phyloP scores from a whole-genome alignment of 2,329 filamentous ascomycete species.

The Fusarium temperatum region DNA sequence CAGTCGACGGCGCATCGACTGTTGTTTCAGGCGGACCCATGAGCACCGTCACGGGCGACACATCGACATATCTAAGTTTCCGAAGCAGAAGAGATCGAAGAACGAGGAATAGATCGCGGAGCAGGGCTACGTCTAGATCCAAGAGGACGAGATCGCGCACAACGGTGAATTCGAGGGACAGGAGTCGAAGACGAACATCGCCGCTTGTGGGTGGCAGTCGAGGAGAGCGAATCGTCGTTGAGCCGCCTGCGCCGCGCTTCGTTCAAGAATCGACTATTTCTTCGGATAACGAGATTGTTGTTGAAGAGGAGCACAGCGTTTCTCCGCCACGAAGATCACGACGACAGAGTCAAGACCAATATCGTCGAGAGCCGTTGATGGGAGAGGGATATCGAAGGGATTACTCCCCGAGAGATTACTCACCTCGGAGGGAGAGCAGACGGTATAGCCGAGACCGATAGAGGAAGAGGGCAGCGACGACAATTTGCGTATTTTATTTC shows the following conservation, averaged over 20 bases:
- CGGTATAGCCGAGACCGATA: constrained; percentile 32
- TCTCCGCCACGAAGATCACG: constrained; percentile 36
- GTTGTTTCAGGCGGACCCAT: constrained; percentile 23
- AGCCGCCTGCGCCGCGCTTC: constrained; percentile 44
- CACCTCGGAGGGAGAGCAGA: constrained; percentile 35
- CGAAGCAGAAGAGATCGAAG: constrained; percentile 31
- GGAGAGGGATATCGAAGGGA: constrained; percentile 32
- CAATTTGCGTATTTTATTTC: constrained; percentile 7
- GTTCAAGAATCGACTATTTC: constrained; percentile 38
- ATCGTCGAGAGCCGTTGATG: constrained; percentile 38
- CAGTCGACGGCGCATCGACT: constrained; percentile 31
- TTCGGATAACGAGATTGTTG: constrained; percentile 51
- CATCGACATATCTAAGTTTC: constrained; percentile 37
- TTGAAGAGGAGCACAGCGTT: constrained; percentile 48
- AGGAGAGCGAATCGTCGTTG: constrained; percentile 40
- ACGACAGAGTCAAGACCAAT: constrained; percentile 37
- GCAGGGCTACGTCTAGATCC: constrained; percentile 28
- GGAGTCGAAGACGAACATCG: constrained; percentile 30
- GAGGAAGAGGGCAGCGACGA: background rate
- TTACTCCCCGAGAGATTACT: constrained; percentile 36
- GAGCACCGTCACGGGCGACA: constrained; percentile 33
- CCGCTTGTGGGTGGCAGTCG: constrained; percentile 28
- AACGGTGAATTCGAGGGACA: constrained; percentile 26
- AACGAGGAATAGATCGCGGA: constrained; percentile 16
- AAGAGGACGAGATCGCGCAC: constrained; percentile 38